These are phyloP conservation scores for Triangularia verruculosa DNA, from an alignment of 2,329 filamentous ascomycete genomes.

Conservation along the genomic window DNA sequence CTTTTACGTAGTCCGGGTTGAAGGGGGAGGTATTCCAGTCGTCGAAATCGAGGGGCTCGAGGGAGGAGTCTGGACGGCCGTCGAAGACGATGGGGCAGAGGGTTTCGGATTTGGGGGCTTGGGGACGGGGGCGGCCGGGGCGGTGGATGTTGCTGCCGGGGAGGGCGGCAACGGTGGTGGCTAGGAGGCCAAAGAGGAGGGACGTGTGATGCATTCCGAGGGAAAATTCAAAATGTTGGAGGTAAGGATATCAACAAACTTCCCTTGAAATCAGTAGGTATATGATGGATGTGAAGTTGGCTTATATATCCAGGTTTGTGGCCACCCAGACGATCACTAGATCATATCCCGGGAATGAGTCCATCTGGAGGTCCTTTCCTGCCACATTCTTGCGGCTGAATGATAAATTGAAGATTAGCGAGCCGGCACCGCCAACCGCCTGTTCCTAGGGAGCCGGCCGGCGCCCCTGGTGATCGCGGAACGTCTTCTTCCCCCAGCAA, in stretches of 20 bases:
- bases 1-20: constrained; percentile 39
- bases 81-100: constrained; percentile 39
- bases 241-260: neutral
- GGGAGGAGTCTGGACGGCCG: constrained; percentile 33
- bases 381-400: constrained; percentile 22
- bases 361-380: neutral
- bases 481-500: constrained; percentile 8
- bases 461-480: constrained; percentile 8
- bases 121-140: constrained; percentile 2
- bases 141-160: constrained; percentile 1
- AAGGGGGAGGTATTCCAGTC: constrained; percentile 32
- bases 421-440: constrained; percentile 23
- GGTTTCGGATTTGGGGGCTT: constrained; percentile 14
- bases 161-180: constrained; percentile 13
- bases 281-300: neutral
- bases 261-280: neutral
- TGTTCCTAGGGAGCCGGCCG: neutral
- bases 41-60: constrained; percentile 34
- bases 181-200: constrained; percentile 23
- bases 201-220: constrained; percentile 21
- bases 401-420: constrained; percentile 16
- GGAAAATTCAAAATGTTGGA: neutral
- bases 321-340: neutral
- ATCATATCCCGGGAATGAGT: neutral
- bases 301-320: neutral